Base-by-base conservation (phyloP, 1,284 basidiomycete species). In the Sanguinoderma infundibulare region DNA sequence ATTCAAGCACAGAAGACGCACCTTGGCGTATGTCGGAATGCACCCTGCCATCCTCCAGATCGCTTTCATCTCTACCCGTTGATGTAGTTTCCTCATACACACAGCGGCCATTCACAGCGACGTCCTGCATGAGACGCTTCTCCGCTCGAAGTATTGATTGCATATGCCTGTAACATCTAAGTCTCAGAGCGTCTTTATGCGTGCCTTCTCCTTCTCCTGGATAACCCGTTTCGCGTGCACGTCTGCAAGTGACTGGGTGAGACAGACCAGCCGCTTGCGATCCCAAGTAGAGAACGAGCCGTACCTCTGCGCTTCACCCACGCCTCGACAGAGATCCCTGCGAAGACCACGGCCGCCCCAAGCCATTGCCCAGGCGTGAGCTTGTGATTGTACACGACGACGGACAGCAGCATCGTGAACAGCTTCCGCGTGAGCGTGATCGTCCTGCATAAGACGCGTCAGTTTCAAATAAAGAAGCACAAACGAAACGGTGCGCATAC, bases 351-450 rank as follows among this genome's bases (percentile, higher is more conserved):
- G 0, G 77, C 89, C 0, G 96, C 90, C 17, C 77, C 98, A 2
- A 86, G 69, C 98, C 98, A 99, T 77, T 99, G 98, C 1, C 95
- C 92, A 0, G 73, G 62, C 0, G 90, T 90, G 55, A 99, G 81
- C 64, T 83, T 85, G 77, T 99, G 97, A 69, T 94, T 89, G 76
- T 98, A 99, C 0, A 98, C 87, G 28, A 97, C 75, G 5, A 99
- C 96, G 7, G 94, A 96, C 38, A 99, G 82, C 14, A 99, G 82
- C 97, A 99, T 99, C 5, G 97, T 98, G 75, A 98, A 98, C 73
- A 99, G 82, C 78, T 99, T 99, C 60, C 98, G 85, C n/a, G 97
- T 99, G 58, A 99, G 84, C 1, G 96, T 98, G 69, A 98, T 92
- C 40, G 93, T 98, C 55, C 92, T 94, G 72, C 7, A 30, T 7